Conservation (phyloP, 257 asterid species). For the Solanum piurae region DNA sequence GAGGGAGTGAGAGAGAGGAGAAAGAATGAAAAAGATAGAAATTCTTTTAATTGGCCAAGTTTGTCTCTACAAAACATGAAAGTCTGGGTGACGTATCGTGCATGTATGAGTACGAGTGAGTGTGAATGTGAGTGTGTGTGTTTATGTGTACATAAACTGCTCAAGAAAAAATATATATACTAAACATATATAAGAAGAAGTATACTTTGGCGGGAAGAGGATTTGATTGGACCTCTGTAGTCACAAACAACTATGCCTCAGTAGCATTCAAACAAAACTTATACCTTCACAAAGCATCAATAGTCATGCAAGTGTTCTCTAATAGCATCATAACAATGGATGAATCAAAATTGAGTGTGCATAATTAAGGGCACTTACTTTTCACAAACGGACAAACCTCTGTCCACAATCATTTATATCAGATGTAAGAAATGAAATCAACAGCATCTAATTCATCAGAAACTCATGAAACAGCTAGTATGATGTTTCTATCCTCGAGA, state of each 20-base stretch:
- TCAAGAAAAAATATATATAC: neutral
- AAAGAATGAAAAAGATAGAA: neutral
- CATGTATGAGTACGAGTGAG: neutral
- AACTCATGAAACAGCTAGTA: neutral
- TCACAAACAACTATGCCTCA: neutral
- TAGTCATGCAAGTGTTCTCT: neutral
- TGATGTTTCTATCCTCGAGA: neutral
- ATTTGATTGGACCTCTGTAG: neutral
- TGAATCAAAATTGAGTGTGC: neutral
- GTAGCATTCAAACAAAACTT: neutral
- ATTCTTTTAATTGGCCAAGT: neutral
- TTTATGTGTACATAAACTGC: neutral
- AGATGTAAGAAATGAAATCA: neutral
- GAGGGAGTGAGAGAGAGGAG: neutral
- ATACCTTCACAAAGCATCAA: neutral
- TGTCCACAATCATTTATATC: neutral
- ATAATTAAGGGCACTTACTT: neutral
- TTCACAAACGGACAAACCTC: neutral
- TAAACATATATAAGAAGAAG: neutral
- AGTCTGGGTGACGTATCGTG: neutral
- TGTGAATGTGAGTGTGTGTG: neutral
- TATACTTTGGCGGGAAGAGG: neutral
- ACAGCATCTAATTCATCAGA: neutral
- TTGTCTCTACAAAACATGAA: neutral
- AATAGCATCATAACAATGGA: neutral